Evolutionary conservation across 1,284 basidiomycete genomes (phyloP).

Genomic region (Kalmanozyma brasiliensis): DNA sequence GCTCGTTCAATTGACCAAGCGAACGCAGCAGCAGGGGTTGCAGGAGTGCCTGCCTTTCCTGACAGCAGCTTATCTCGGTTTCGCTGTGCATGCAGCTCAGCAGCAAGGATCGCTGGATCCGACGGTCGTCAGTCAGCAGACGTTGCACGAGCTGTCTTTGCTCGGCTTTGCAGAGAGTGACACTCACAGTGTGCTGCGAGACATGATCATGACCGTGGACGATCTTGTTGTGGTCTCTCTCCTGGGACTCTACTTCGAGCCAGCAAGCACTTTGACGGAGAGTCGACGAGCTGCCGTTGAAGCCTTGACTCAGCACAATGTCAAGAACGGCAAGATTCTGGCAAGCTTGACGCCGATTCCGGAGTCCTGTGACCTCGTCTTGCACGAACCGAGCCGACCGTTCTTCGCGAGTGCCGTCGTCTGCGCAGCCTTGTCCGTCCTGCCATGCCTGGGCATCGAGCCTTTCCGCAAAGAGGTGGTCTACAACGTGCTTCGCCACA

Average conservation of each 20-base stretch:
- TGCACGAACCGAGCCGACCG: slow-evolving; percentile 51
- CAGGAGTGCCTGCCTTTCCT: slow-evolving; percentile 78
- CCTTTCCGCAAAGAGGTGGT: slow-evolving; percentile 18
- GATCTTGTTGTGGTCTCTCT: slow-evolving; percentile 23
- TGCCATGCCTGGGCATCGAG: slow-evolving; percentile 18
- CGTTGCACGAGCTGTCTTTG: slow-evolving; percentile 15
- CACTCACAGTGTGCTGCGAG: slow-evolving; percentile 5
- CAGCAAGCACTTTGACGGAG: slow-evolving; percentile 9
- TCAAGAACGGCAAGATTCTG: slow-evolving; percentile 2
- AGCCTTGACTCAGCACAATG: slow-evolving; percentile 14
- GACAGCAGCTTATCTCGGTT: slow-evolving; percentile 75
- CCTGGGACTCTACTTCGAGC: slow-evolving; percentile 30
- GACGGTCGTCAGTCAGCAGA: slow-evolving; percentile 4
- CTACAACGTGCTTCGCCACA: slow-evolving; percentile 71
- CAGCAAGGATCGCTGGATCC: slow-evolving; percentile 11
- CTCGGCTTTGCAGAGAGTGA: slow-evolving; percentile 18
- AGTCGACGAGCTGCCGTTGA: slow-evolving; percentile 5
- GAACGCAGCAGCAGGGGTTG: slow-evolving; percentile 72
- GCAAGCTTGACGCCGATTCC: slow-evolving; percentile 13
- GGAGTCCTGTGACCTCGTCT: not conserved
- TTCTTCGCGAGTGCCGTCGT: slow-evolving; percentile 28
- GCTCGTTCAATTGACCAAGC: slow-evolving; percentile 77
- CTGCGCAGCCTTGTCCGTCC: slow-evolving; percentile 12
- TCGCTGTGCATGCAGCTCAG: slow-evolving; percentile 69
- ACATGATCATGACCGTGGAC: slow-evolving; percentile 24